These are phyloP conservation scores for Candolleomyces eurysporus DNA, from an alignment of 768 basidiomycete genomes.

Conservation along the genomic window DNA sequence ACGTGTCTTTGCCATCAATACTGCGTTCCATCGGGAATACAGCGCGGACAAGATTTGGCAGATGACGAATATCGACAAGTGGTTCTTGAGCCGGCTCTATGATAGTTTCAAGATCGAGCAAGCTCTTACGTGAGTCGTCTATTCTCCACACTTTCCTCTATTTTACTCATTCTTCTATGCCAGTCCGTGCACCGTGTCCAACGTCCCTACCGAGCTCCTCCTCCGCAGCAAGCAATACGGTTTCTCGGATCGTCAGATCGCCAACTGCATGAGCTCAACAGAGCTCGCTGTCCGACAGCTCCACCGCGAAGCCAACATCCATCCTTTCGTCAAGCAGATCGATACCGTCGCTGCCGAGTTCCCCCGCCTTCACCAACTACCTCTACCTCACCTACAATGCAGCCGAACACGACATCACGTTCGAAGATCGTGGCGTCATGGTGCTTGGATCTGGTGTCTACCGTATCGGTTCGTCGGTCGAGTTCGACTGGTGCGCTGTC, in stretches of 20 bases:
- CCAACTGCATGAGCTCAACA: slow-evolving; percentile 78
- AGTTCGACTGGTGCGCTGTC: slow-evolving; percentile 99
- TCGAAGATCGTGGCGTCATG: slow-evolving; percentile 92
- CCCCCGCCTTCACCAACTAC: slow-evolving; percentile 96
- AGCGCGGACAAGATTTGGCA: slow-evolving; percentile 95
- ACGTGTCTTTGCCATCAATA: slow-evolving; percentile 94
- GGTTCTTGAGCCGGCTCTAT: slow-evolving; percentile 92
- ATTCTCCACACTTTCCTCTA: background rate
- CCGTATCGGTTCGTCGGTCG: slow-evolving; percentile 97
- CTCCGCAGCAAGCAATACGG: slow-evolving; percentile 92
- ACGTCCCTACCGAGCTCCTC: slow-evolving; percentile 60
- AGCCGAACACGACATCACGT: slow-evolving; percentile 87
- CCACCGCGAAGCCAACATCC: slow-evolving; percentile 79
- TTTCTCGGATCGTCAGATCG: slow-evolving; percentile 92
- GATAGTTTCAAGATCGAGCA: slow-evolving; percentile 83
- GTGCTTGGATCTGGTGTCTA: slow-evolving; percentile 98
- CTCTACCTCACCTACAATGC: slow-evolving; percentile 98
- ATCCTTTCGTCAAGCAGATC: slow-evolving; percentile 96
- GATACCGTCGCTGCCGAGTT: slow-evolving; percentile 99
- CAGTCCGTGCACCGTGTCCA: slow-evolving; percentile 64
- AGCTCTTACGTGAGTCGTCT: slow-evolving; percentile 59
- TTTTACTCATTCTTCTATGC: slow-evolving; percentile 6
- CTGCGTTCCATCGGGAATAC: slow-evolving; percentile 90
- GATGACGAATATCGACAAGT: slow-evolving; percentile 98
- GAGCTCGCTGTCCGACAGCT: slow-evolving; percentile 91